These are phyloP conservation scores for Anisogramma anomala DNA, from an alignment of 2,329 filamentous ascomycete genomes.

Conservation along the genomic window DNA sequence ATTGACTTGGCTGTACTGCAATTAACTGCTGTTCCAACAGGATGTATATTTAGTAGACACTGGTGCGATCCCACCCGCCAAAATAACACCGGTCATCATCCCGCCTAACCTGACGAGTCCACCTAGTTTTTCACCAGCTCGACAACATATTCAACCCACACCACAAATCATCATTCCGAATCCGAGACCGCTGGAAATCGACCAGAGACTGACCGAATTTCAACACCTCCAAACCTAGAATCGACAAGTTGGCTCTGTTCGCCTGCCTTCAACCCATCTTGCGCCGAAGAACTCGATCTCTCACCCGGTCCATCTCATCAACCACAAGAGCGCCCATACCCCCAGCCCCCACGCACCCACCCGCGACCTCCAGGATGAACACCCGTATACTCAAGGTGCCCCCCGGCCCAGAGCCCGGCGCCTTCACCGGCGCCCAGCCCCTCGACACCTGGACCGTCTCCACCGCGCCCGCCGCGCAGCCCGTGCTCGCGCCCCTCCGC, in stretches of 20 bases:
- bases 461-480: slow-evolving; percentile 14
- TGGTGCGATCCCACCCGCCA: too few species aligned
- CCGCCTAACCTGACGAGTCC: not conserved
- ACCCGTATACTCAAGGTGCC: slow-evolving; percentile 21
- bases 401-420: slow-evolving; percentile 10
- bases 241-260: not conserved
- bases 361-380: slow-evolving; percentile 15
- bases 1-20: too few species aligned
- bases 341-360: not conserved
- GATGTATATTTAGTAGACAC: too few species aligned
- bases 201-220: too few species aligned
- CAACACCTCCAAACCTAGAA: too few species aligned
- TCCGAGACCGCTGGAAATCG: too few species aligned
- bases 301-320: slow-evolving; percentile 4
- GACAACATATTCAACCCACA: not conserved
- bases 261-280: not conserved
- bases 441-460: slow-evolving; percentile 34
- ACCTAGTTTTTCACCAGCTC: not conserved
- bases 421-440: slow-evolving; percentile 1
- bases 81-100: too few species aligned
- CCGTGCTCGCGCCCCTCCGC: slow-evolving; percentile 34
- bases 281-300: not conserved
- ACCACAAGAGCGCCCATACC: slow-evolving; percentile 3
- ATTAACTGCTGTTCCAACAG: too few species aligned
- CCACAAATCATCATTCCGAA: not conserved